Conservation (phyloP, 1,284 basidiomycete genomes). For the Cystobasidium sp. region DNA sequence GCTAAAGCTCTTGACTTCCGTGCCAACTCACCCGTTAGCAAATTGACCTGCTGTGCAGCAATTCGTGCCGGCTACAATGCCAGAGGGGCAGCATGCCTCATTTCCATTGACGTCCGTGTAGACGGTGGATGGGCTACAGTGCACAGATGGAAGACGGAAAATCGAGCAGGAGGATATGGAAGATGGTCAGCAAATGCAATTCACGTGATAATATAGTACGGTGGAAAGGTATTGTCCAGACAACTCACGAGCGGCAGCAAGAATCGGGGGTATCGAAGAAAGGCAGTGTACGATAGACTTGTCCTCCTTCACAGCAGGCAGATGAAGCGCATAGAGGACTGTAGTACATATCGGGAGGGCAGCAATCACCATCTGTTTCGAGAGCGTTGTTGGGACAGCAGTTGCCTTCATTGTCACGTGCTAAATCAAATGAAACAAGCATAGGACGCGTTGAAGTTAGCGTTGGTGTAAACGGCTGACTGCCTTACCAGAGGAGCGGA, state of each 20-base stretch:
- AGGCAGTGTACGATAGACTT: neutral
- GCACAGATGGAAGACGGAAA: neutral
- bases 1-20: neutral
- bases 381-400: slow-evolving; percentile 5
- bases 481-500: no score
- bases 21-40: neutral
- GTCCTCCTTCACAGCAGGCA: slow-evolving; percentile 6
- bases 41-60: neutral
- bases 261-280: neutral
- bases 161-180: neutral
- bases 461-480: no score
- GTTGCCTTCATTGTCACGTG: neutral
- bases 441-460: no score
- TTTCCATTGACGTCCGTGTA: neutral
- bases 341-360: neutral
- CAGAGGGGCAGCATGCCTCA: slow-evolving; percentile 10
- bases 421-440: no score
- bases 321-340: neutral
- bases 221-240: neutral
- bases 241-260: slow-evolving; percentile 15
- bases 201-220: no score
- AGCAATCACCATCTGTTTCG: slow-evolving; percentile 1
- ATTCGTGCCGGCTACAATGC: neutral
- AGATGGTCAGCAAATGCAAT: no score
- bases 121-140: neutral